Base-by-base conservation (phyloP, 129 eudicot genomes). In the Centella asiatica region DNA sequence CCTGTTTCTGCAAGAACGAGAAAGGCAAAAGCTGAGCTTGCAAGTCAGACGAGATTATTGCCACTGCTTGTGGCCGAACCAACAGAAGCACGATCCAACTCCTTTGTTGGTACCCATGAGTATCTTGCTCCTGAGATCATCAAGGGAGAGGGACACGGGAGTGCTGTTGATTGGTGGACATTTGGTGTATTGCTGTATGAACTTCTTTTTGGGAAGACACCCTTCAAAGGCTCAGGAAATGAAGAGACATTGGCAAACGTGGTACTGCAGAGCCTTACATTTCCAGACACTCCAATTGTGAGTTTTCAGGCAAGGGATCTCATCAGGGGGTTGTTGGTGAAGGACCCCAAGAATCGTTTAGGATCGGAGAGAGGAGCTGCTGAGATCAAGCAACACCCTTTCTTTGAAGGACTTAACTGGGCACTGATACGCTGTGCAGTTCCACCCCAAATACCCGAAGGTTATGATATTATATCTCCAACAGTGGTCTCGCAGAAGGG, bases 101-200 rank as follows among this genome's bases (percentile, higher is more conserved):
- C 99, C 5, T 93, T 93, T 39, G 99, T 93, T 7, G 99, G 99
- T 29, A 93, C 99, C 28, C 99, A 92, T 25, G 99, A 92, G 76
- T 92, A 92, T 62, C 70, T 92, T 65, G 96, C 99, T 22, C 98
- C 98, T 0, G 98, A 92, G 66, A 92, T 92, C 68, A 92, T 92
- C 67, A 87, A 87, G 76, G 96, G 99, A 8, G 99, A 87, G 40
- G 99, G 96, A 0, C 99, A 92, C 46, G 99, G 99, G 32, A 84
- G 96, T 60, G 99, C 99, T 4, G 96, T 92, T 18, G 99, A 92
- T 68, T 92, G 99, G 99, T 92, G 99, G 99, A 92, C 99, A 6
- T 78, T 87, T 31, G 99, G 99, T 12, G 76, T 92, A n/a, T 88
- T 92, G 14, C 88, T 92, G 2, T 92, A 87, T 23, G 99, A 92